Conservation (phyloP, 208 protist species). For the Leishmania lainsoni region DNA sequence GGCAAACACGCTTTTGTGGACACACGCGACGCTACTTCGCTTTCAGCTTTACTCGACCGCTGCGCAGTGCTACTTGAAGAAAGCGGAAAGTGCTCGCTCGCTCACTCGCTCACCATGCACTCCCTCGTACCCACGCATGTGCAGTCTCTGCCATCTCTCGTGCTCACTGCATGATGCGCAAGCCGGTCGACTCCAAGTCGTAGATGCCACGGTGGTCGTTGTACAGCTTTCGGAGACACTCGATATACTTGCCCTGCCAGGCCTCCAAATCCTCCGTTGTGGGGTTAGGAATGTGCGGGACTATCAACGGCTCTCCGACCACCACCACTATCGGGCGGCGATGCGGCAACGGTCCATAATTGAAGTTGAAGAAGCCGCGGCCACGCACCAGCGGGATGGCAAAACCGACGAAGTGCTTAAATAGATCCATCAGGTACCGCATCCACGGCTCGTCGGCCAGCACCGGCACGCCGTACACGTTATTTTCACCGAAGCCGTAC, state of each 20-base stretch:
- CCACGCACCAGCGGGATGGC: slow-evolving; percentile 69
- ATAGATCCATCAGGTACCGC: slow-evolving; percentile 25
- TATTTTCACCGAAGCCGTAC: slow-evolving; percentile 90
- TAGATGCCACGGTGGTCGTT: slow-evolving; percentile 70
- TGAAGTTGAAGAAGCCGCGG: slow-evolving; percentile 82
- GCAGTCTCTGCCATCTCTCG: not conserved
- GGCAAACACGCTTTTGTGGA: not conserved
- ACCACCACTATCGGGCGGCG: slow-evolving; percentile 83
- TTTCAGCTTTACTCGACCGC: not conserved
- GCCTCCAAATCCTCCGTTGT: slow-evolving; percentile 62
- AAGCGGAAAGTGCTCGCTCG: not conserved
- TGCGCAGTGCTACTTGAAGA: not conserved
- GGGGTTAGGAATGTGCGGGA: slow-evolving; percentile 69
- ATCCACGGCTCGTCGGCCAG: slow-evolving; percentile 38
- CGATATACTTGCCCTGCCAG: slow-evolving; percentile 84
- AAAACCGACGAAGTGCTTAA: slow-evolving; percentile 63
- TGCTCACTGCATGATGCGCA: slow-evolving; percentile 55
- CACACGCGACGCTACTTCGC: not conserved
- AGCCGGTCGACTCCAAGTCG: slow-evolving; percentile 65
- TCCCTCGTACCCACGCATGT: not conserved
- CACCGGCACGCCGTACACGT: slow-evolving; percentile 66
- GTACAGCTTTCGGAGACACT: slow-evolving; percentile 72
- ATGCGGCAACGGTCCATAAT: slow-evolving; percentile 70
- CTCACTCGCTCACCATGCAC: not conserved
- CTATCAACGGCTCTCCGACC: slow-evolving; percentile 70